Percentiles rank a stretch among this genome's conserved stretches.
These are phyloP conservation scores for Andrographis paniculata DNA, from an alignment of 305 asterid species.

Conservation along the genomic window DNA sequence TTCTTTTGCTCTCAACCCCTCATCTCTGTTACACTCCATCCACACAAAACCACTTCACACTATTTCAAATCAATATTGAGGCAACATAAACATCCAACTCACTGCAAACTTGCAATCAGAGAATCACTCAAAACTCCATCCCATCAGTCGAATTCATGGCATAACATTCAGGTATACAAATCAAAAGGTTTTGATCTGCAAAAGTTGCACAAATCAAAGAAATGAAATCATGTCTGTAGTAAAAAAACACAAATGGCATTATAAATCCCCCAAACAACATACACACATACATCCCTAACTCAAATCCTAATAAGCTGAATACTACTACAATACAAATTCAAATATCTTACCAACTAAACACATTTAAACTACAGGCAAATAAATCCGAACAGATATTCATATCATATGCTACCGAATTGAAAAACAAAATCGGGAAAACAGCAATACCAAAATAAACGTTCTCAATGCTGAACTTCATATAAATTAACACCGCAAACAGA, in stretches of 20 bases:
- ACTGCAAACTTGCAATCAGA: background rate
- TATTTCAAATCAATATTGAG: slow-evolving; percentile 15
- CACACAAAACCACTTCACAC: slow-evolving; percentile 27
- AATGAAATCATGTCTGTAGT: too few species aligned
- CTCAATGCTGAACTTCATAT: slow-evolving; percentile 11
- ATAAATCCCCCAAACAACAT: too few species aligned
- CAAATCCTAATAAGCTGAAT: too few species aligned
- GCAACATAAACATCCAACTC: slow-evolving; percentile 1
- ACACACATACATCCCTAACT: too few species aligned
- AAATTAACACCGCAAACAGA: slow-evolving; percentile 4
- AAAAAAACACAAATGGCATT: too few species aligned
- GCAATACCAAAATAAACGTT: slow-evolving; percentile 5
- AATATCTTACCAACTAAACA: too few species aligned
- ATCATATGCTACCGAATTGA: slow-evolving; percentile 5
- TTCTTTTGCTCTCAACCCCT: slow-evolving; percentile 70
- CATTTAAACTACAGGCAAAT: too few species aligned
- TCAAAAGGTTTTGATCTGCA: too few species aligned
- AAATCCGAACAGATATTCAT: too few species aligned
- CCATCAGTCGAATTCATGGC: slow-evolving; percentile 14
- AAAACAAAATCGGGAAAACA: slow-evolving; percentile 7
- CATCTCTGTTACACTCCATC: slow-evolving; percentile 90
- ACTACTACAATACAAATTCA: too few species aligned
- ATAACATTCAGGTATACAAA: too few species aligned
- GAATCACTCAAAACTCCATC: background rate
- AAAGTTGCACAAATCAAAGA: too few species aligned